phyloP scores from a whole-genome alignment of 2,329 filamentous ascomycete species.

The Penicillium expansum region DNA sequence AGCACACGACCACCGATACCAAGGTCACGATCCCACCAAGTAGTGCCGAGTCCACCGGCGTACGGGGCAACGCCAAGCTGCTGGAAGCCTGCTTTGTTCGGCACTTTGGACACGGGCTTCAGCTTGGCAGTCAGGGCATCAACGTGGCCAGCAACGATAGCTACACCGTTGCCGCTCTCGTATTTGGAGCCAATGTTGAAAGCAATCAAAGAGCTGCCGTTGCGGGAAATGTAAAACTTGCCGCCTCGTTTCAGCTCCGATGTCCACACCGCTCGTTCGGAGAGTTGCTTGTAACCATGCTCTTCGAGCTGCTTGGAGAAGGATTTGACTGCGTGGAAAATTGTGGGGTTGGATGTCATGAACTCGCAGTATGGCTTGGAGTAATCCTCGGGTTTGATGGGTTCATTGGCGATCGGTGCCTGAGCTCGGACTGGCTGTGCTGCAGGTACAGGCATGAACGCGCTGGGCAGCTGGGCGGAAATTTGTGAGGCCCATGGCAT shows the following conservation, averaged over 20 bases:
- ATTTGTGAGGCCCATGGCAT: constrained; percentile 33
- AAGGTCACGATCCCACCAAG: constrained; percentile 97
- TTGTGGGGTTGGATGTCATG: constrained; percentile 82
- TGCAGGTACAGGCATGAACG: constrained; percentile 15
- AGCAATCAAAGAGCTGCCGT: constrained; percentile 79
- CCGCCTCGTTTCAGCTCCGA: constrained; percentile 71
- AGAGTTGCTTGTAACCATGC: constrained; percentile 71
- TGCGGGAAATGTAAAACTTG: constrained; percentile 85
- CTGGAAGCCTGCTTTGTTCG: constrained; percentile 78
- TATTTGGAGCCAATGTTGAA: constrained; percentile 81
- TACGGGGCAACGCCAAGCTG: constrained; percentile 93
- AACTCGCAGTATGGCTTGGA: constrained; percentile 84
- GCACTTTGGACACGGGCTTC: constrained; percentile 84
- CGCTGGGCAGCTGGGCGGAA: constrained; percentile 27
- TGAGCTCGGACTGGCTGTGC: constrained; percentile 16
- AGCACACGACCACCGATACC: constrained; percentile 86
- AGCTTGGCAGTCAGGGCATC: constrained; percentile 87
- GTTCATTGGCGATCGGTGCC: constrained; percentile 15
- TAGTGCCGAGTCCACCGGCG: constrained; percentile 78
- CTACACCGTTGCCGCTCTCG: constrained; percentile 78
- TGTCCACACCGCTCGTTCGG: constrained; percentile 74
- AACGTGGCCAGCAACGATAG: constrained; percentile 87
- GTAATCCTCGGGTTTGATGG: constrained; percentile 57
- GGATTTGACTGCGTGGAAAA: constrained; percentile 84
- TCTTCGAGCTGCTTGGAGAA: constrained; percentile 70